Conservation (phyloP, 768 basidiomycete genomes). For the Pholiota conissans region DNA sequence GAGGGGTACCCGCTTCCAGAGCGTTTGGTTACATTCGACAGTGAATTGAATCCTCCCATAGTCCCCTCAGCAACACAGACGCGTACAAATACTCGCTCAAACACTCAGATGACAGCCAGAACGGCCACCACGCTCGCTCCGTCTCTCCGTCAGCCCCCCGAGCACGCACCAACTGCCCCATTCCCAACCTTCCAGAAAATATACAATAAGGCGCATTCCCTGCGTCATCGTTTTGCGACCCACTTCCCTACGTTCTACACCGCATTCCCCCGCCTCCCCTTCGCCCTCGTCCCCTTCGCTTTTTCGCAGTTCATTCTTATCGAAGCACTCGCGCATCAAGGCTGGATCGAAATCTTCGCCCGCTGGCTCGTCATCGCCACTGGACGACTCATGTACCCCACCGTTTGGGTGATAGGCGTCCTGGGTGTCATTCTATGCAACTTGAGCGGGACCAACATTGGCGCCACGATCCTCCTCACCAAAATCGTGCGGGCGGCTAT, state of each 20-base stretch:
- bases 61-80: neutral
- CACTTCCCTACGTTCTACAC: constrained; percentile 74
- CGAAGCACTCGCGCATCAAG: constrained; percentile 75
- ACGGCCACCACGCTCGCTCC: neutral
- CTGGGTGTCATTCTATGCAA: constrained; percentile 78
- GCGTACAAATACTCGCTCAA: neutral
- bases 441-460: constrained; percentile 89
- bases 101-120: neutral
- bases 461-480: constrained; percentile 86
- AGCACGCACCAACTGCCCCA: neutral
- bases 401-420: constrained; percentile 68
- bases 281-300: constrained; percentile 85
- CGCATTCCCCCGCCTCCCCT: constrained; percentile 71
- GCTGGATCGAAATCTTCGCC: constrained; percentile 88
- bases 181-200: neutral
- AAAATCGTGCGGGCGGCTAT: constrained; percentile 61
- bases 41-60: neutral
- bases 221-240: constrained; percentile 16
- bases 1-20: neutral
- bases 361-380: constrained; percentile 57
- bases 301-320: constrained; percentile 96
- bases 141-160: neutral
- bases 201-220: neutral
- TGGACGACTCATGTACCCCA: constrained; percentile 39
- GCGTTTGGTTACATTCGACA: neutral